phyloP scores from a whole-genome alignment of 768 basidiomycete genomes.

The Amanita polypyramis region DNA sequence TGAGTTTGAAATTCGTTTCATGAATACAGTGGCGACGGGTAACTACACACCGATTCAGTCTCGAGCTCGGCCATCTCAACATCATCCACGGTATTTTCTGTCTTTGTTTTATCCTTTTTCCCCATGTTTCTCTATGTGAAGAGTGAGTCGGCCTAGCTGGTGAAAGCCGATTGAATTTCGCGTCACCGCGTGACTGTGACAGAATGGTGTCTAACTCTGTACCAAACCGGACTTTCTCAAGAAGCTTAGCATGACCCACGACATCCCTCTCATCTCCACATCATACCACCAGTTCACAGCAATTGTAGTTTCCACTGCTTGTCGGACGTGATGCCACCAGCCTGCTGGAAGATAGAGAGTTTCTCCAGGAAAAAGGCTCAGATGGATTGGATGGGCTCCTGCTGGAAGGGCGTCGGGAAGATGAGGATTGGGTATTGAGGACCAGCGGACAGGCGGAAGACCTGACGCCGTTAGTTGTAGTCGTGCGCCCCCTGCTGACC shows the following conservation, averaged over 20 bases:
- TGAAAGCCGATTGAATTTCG: neutral
- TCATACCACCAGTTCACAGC: conserved; percentile 91
- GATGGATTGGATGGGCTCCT: conserved; percentile 52
- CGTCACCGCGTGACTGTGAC: conserved; percentile 12
- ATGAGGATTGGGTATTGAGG: conserved; percentile 57
- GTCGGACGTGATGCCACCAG: conserved; percentile 91
- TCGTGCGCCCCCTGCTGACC: conserved; percentile 22
- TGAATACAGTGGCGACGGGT: conserved; percentile 1
- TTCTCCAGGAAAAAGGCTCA: conserved; percentile 63
- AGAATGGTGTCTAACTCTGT: neutral
- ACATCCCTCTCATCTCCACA: conserved; percentile 58
- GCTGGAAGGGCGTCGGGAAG: conserved; percentile 32
- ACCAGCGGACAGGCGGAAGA: conserved; percentile 62
- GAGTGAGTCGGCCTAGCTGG: neutral
- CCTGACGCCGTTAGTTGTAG: conserved; percentile 24
- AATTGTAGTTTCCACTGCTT: conserved; percentile 50
- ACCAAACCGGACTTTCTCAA: conserved; percentile 18
- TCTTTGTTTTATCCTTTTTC: conserved; percentile 67
- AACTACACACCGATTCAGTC: conserved; percentile 20
- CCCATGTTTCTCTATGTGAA: conserved; percentile 50
- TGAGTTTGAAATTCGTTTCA: conserved; percentile 7
- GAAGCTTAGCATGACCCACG: conserved; percentile 61
- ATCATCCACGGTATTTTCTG: conserved; percentile 33
- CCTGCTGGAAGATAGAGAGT: conserved; percentile 84
- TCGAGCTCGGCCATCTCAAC: conserved; percentile 36